These are phyloP conservation scores for Silene conica DNA, from an alignment of 148 eudicot genomes.

Conservation along the genomic window DNA sequence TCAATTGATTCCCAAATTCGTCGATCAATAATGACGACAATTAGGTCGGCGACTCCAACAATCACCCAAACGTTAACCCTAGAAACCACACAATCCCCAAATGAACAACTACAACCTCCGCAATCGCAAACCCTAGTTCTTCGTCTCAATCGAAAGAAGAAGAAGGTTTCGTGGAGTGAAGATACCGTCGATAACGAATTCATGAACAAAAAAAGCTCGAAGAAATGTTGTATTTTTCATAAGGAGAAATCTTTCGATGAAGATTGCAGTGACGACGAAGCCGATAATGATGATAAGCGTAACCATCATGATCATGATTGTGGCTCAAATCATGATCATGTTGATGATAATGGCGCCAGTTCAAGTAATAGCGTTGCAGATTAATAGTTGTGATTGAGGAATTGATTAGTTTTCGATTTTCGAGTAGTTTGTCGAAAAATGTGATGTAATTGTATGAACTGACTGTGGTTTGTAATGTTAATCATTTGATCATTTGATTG, in stretches of 20 bases:
- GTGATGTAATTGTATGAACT: neutral
- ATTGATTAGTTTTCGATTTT: neutral
- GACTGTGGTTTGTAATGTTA: neutral
- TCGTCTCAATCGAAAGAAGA: conserved; percentile 60
- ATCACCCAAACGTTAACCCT: conserved; percentile 30
- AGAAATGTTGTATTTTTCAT: conserved; percentile 88
- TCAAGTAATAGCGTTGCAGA: conserved; percentile 25
- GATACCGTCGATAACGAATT: conserved; percentile 88
- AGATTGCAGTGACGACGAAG: conserved; percentile 55
- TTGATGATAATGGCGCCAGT: conserved; percentile 22
- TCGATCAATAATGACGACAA: conserved; percentile 20
- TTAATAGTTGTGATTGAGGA: neutral
- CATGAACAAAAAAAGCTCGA: conserved; percentile 79
- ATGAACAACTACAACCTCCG: conserved; percentile 22
- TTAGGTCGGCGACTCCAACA: conserved; percentile 23
- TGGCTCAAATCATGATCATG: conserved; percentile 22
- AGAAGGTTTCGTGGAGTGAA: conserved; percentile 86
- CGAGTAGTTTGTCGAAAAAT: neutral
- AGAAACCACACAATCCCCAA: conserved; percentile 23
- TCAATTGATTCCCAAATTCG: conserved; percentile 10
- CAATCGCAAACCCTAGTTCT: conserved; percentile 48
- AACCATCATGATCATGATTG: conserved; percentile 32
- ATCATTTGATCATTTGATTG: neutral
- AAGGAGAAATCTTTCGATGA: conserved; percentile 88
- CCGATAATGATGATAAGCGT: conserved; percentile 28